Conservation (phyloP, 345 rosid species). For the Brassica rapa region DNA sequence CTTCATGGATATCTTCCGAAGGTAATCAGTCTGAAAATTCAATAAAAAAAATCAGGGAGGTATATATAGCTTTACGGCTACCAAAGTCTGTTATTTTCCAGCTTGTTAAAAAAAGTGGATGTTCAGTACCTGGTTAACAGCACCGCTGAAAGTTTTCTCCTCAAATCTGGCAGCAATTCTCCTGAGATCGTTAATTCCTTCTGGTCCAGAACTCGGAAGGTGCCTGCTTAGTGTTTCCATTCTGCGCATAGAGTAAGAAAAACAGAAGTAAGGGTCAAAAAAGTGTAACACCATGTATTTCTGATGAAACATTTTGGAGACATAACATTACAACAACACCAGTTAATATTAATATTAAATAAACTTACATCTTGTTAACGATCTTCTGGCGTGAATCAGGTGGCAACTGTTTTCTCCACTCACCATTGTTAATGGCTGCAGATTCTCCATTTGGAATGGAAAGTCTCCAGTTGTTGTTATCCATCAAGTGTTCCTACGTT, state of each 20-base stretch:
- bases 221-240: constrained; percentile 54
- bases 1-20: constrained; percentile 63
- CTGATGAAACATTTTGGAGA: not conserved
- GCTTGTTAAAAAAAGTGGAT: not conserved
- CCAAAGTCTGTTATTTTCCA: not conserved
- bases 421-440: constrained; percentile 36
- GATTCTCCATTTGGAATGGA: constrained; percentile 41
- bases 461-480: constrained; percentile 50
- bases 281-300: no score
- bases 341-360: not conserved
- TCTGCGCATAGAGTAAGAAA: constrained; percentile 38
- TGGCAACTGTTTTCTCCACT: constrained; percentile 57
- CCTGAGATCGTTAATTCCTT: constrained; percentile 57
- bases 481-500: constrained; percentile 34
- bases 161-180: constrained; percentile 68
- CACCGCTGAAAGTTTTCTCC: constrained; percentile 59
- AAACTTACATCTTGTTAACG: constrained; percentile 53
- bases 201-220: constrained; percentile 60
- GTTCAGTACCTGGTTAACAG: constrained; percentile 55
- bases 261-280: not conserved
- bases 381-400: constrained; percentile 50
- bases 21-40: constrained; percentile 47
- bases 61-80: not conserved
- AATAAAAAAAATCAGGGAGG: constrained; percentile 22
- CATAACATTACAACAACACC: not conserved